phyloP scores from a whole-genome alignment of 106 monocot genomes.

The Gastrodia elata region DNA sequence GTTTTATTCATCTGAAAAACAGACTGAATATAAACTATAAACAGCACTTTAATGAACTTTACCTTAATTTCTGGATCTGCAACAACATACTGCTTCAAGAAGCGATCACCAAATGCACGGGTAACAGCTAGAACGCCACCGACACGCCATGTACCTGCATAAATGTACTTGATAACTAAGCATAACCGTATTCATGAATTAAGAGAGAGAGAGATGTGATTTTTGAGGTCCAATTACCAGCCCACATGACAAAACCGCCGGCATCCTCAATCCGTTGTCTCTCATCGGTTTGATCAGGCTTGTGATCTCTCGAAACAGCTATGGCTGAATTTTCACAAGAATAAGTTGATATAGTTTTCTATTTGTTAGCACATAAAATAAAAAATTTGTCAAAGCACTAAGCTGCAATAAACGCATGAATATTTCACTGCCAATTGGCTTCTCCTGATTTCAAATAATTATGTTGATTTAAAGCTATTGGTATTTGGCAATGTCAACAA shows the following conservation, averaged over 20 bases:
- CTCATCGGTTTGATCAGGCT: conserved; percentile 80
- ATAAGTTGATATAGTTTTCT: no score
- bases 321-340: conserved; percentile 41
- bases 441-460: no score
- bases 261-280: conserved; percentile 71
- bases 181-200: neutral
- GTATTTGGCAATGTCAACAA: no score
- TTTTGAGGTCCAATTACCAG: conserved; percentile 29
- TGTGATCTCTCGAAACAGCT: conserved; percentile 80
- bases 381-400: no score
- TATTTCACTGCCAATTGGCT: no score
- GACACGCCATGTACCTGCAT: conserved; percentile 53
- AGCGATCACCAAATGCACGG: conserved; percentile 57
- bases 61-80: conserved; percentile 67
- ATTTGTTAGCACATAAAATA: no score
- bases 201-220: neutral
- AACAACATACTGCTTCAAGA: conserved; percentile 55
- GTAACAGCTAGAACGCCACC: conserved; percentile 65
- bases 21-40: neutral
- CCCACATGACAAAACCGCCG: conserved; percentile 93
- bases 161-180: neutral
- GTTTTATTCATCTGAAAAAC: neutral
- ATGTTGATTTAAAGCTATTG: no score
- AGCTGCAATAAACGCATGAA: no score
- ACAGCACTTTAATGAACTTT: neutral